Evolutionary conservation across 2,329 filamentous ascomycete genomes (phyloP), one percentile per base, ranked within the genome.

Genomic region (Rhexocercosporidium sp.): DNA sequence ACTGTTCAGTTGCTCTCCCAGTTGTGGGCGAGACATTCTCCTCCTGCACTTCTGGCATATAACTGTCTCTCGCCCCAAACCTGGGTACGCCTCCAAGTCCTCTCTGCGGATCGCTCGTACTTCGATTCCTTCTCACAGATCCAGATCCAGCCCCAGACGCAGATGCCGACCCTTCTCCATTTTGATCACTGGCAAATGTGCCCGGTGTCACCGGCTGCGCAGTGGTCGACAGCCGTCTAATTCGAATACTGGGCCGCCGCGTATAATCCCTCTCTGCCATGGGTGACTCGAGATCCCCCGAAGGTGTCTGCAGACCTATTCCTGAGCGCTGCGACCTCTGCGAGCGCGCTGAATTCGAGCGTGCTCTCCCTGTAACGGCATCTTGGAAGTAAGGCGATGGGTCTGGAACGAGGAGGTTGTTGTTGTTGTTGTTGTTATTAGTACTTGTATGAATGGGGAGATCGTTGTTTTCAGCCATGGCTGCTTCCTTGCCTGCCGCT

Each of bases 201-300:
- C 54, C 31, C 5, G 49, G 34, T 37, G 39, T 44, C 3, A 31
- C 12, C 44, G 29, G 56, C 29, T 56, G 49, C 20, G 20, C 25
- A 12, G 66, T 66, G 16, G 66, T 66, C 16, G 71, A 61, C 4
- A 65, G 41, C 14, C 73, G 60, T 44, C 72, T 62, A 25, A 74
- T 69, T n/a, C 73, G 68, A 49, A 74, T 74, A 59, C 70, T 74
- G 39, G 73, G 71, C 68, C 67, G 65, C 60, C 68, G 59, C 25
- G 59, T 46, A 49, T 66, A 67, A n/a, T 63, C 59, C 20, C 59
- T 49, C 27, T n/a, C 31, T 34, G 39, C 39, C 27, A 31, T 29
- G 29, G 46, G 20, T 4, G 54, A 8, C 12, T 44, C 57, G 3
- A 46, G 39, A 27, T 39, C 54, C 27, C 22, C 57, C 18, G 20